Conservation (phyloP, 129 eudicot species). For the Apium graveolens region DNA sequence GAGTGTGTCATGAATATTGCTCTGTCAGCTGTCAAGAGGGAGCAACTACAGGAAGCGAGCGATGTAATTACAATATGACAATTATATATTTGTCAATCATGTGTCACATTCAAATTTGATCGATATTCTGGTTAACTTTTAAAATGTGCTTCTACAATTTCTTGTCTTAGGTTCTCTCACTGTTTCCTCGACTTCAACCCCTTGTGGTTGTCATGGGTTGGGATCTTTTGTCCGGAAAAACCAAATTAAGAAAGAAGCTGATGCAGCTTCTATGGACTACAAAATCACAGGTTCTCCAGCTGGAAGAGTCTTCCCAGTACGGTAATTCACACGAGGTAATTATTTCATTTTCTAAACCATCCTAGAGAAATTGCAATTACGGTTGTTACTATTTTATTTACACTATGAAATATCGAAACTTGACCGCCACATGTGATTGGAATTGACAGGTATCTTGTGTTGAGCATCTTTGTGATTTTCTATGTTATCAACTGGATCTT, state of each 20-base stretch:
- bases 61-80: constrained; percentile 23
- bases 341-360: constrained; percentile 3
- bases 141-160: constrained; percentile 10
- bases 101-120: neutral
- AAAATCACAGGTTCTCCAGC: constrained; percentile 71
- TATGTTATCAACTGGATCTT: constrained; percentile 91
- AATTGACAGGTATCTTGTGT: constrained; percentile 67
- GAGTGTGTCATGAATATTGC: constrained; percentile 80
- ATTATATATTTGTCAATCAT: neutral
- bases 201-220: constrained; percentile 94
- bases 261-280: constrained; percentile 93
- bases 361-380: neutral
- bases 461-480: constrained; percentile 84
- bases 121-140: neutral
- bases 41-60: constrained; percentile 80
- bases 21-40: constrained; percentile 67
- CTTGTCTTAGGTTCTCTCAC: constrained; percentile 50
- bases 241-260: constrained; percentile 62
- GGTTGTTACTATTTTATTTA: neutral
- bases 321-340: constrained; percentile 77
- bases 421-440: constrained; percentile 10
- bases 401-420: constrained; percentile 1
- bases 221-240: constrained; percentile 92
- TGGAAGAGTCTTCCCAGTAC: constrained; percentile 74
- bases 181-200: constrained; percentile 95